Conservation (phyloP, 352 stramenopile species). For the Globisporangium middletonii region DNA sequence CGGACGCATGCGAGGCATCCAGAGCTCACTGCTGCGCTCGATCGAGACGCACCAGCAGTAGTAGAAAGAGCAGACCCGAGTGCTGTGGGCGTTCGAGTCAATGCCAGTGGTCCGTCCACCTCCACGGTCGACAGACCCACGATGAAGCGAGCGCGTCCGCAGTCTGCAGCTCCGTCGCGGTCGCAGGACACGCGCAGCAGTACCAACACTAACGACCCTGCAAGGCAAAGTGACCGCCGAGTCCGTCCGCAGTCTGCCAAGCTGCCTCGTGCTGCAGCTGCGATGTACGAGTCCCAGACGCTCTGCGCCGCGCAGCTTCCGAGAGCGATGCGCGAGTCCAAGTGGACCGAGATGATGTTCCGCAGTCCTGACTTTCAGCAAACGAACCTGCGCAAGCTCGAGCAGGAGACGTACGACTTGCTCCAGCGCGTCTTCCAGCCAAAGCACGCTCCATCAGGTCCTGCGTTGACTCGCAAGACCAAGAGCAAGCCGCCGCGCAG, state of each 20-base stretch:
- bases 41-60: too few relatives aligned
- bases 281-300: not conserved
- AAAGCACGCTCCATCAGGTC: not conserved
- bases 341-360: conserved; percentile 40
- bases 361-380: conserved; percentile 35
- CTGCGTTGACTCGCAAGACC: not conserved
- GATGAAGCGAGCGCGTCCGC: conserved; percentile 13
- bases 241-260: conserved; percentile 15
- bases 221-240: not conserved
- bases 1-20: not conserved
- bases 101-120: too few relatives aligned
- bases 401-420: conserved; percentile 44
- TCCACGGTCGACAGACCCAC: not conserved
- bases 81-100: too few relatives aligned
- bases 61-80: too few relatives aligned
- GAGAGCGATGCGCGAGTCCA: conserved; percentile 17
- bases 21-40: not conserved
- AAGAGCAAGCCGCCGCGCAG: too few relatives aligned
- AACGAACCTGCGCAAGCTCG: conserved; percentile 20
- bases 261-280: not conserved
- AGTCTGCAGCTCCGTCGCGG: conserved; percentile 22
- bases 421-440: conserved; percentile 26
- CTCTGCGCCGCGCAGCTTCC: conserved; percentile 3
- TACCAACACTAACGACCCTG: not conserved
- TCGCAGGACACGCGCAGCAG: not conserved